phyloP scores from a whole-genome alignment of 2,329 filamentous ascomycete genomes.

The Penicillium sp. region DNA sequence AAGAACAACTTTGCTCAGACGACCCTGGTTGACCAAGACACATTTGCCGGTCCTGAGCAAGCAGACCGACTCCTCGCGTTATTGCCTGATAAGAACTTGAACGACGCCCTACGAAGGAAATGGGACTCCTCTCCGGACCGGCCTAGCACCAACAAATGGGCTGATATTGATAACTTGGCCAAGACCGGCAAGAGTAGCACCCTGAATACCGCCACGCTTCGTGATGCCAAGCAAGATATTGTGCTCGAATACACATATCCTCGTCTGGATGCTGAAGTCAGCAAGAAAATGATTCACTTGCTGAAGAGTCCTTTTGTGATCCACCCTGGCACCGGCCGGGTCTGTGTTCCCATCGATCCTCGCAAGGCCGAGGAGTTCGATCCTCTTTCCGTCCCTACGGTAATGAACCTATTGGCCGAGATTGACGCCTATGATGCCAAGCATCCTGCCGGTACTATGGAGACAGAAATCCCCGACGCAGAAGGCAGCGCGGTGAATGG shows the following conservation, averaged over 20 bases:
- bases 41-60: constrained; percentile 69
- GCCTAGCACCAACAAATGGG: constrained; percentile 79
- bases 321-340: constrained; percentile 87
- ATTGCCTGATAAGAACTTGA: constrained; percentile 75
- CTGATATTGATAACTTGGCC: constrained; percentile 84
- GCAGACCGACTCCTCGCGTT: constrained; percentile 77
- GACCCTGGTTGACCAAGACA: constrained; percentile 80
- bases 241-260: constrained; percentile 98
- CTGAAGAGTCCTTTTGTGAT: constrained; percentile 96
- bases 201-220: constrained; percentile 69
- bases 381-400: constrained; percentile 82
- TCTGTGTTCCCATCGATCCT: constrained; percentile 92
- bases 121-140: constrained; percentile 83
- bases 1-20: constrained; percentile 80
- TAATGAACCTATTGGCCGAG: constrained; percentile 74
- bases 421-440: constrained; percentile 73
- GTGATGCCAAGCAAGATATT: constrained; percentile 92
- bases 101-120: constrained; percentile 77
- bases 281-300: constrained; percentile 96
- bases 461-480: constrained; percentile 45
- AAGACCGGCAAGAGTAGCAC: constrained; percentile 69
- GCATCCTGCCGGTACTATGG: constrained; percentile 27
- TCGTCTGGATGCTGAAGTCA: constrained; percentile 92
- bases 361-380: constrained; percentile 75
- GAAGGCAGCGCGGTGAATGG: constrained; percentile 33